Base-by-base conservation (phyloP, 257 asterid genomes). In the Eucommia ulmoides region DNA sequence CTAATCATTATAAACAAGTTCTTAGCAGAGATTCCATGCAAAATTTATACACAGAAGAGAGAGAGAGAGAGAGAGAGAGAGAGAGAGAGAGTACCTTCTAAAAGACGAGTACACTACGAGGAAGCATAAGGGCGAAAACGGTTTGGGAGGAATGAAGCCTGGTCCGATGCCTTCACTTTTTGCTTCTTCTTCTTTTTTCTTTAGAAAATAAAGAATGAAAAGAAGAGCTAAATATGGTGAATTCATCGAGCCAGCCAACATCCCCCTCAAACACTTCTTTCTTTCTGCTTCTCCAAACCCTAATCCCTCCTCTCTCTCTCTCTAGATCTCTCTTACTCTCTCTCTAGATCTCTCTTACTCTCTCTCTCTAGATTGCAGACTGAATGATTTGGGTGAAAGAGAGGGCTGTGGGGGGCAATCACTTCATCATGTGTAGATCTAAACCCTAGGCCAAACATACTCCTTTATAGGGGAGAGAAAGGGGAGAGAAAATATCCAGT, bases 241-340 rank as follows among this genome's bases (percentile, higher is more conserved):
- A 47, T 69, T 75, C 80, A 66, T 79, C 87, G 87, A 64, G 77
- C 87, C 87, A 79, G 83, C 60, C 92, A 77, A 72, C 92, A 78
- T 68, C 66, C 92, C 92, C 77, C 86, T 65, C 92, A 81, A 81
- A 72, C 66, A 5, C n/a, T n/a, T n/a, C 71, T 69, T 51, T 58
- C 26, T 59, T 59, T 23, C 41, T 41, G 0, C 18, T 26, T 1
- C 2, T 21, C 10, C 14, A 14, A 9, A 2, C 23, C 19, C 16
- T n/a, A 26, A 38, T n/a, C 38, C 55, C 46, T 25, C 62, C 8
- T 23, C 20, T 41, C 41, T 25, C 11, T 5, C 5, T 10, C 15
- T 15, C 26, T n/a, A n/a, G n/a, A n/a, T n/a, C n/a, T n/a, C n/a
- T n/a, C n/a, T n/a, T n/a, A n/a, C n/a, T n/a, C n/a, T n/a, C n/a